Evolutionary conservation across 2,329 filamentous ascomycete species (phyloP).

Genomic region (Alternaria sp.): DNA sequence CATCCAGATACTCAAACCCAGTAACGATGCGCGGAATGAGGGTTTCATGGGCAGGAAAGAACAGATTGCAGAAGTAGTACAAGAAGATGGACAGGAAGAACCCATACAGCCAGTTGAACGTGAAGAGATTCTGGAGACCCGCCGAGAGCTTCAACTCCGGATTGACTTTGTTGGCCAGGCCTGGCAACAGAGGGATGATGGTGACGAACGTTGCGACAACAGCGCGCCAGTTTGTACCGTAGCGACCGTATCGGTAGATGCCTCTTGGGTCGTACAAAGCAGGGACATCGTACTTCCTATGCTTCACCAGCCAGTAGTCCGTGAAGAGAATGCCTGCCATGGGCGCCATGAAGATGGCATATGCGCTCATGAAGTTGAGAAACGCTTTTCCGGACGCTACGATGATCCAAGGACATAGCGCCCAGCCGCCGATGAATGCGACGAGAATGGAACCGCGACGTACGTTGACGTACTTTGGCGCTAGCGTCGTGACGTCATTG

Average conservation of each 20-base stretch:
- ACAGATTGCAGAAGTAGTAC: conserved; percentile 38
- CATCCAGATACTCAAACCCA: conserved; percentile 12
- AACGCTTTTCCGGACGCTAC: conserved; percentile 21
- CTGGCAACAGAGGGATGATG: conserved; percentile 23
- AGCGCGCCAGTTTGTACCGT: conserved; percentile 31
- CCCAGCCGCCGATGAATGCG: conserved; percentile 23
- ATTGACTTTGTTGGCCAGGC: conserved; percentile 26
- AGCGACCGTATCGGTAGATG: conserved; percentile 21
- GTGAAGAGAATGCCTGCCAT: conserved; percentile 22
- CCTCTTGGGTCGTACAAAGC: conserved; percentile 26
- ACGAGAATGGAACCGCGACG: conserved; percentile 23
- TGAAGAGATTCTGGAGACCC: conserved; percentile 34
- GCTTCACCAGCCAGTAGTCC: conserved; percentile 33
- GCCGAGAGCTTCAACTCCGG: conserved; percentile 19
- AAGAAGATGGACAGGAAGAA: conserved; percentile 31
- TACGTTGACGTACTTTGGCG: conserved; percentile 30
- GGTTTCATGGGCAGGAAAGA: conserved; percentile 43
- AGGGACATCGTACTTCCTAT: conserved; percentile 23
- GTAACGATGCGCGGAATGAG: conserved; percentile 29
- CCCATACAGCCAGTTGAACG: conserved; percentile 48
- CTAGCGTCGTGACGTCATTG: conserved; percentile 25
- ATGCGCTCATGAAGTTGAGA: conserved; percentile 33
- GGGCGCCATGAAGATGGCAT: conserved; percentile 33
- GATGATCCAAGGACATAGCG: conserved; percentile 31
- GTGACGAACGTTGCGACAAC: conserved; percentile 21